A percentile compares a stretch with the other conserved stretches of the same genome.
These are phyloP conservation scores for Delitschia confertaspora DNA, from an alignment of 495 filamentous ascomycete genomes.

Conservation along the genomic window DNA sequence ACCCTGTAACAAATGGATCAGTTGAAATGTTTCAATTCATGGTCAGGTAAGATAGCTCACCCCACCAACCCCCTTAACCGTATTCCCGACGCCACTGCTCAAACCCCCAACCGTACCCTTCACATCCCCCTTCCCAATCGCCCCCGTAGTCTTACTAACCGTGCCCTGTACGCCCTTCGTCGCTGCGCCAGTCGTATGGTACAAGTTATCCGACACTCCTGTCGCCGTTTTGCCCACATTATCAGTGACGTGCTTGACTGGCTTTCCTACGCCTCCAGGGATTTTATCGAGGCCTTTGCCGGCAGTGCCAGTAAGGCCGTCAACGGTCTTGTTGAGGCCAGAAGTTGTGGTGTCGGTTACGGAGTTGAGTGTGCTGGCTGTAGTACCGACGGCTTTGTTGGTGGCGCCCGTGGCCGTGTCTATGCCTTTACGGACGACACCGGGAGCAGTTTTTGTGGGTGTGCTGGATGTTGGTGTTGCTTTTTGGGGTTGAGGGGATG, in stretches of 20 bases:
- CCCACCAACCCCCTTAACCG: conserved; percentile 20
- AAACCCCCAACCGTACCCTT: conserved; percentile 19
- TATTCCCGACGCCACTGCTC: conserved; percentile 20
- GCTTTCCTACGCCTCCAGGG: conserved; percentile 24
- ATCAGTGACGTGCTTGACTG: conserved; percentile 25
- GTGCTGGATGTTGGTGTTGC: conserved; percentile 1
- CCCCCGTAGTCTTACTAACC: conserved; percentile 22
- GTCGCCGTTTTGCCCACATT: conserved; percentile 23
- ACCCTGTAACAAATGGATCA: conserved; percentile 9
- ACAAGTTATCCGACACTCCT: conserved; percentile 19
- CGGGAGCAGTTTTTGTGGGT: conserved; percentile 7
- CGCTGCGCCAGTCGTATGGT: conserved; percentile 18
- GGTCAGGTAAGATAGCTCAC: conserved; percentile 1
- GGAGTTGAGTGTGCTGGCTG: conserved; percentile 17
- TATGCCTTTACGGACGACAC: conserved; percentile 9
- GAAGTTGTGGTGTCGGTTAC: conserved; percentile 15
- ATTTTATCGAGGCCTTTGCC: conserved; percentile 22
- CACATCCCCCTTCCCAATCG: conserved; percentile 23
- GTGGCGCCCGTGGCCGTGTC: conserved; percentile 14
- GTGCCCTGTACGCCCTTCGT: conserved; percentile 26
- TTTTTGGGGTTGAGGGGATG: conserved; percentile 5
- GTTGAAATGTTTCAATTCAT: not conserved
- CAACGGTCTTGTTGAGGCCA: conserved; percentile 13
- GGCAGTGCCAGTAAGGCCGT: conserved; percentile 14
- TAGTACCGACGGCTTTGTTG: conserved; percentile 19